These are phyloP conservation scores for Fusarium odoratissimum DNA, from an alignment of 2,329 filamentous ascomycete genomes.

Conservation along the genomic window DNA sequence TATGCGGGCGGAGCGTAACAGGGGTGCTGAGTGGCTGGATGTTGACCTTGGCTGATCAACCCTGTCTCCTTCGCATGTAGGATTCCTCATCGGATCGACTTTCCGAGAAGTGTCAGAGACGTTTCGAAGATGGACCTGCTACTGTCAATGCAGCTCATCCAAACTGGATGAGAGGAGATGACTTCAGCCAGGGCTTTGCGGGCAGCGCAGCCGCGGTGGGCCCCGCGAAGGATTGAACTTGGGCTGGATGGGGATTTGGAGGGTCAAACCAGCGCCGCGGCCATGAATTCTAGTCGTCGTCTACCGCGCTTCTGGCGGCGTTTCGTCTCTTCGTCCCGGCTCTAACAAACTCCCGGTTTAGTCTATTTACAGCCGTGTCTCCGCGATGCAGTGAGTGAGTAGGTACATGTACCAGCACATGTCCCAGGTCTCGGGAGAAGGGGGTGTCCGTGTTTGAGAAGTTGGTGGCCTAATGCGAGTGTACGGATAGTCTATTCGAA, in stretches of 20 bases:
- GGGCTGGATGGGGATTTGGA: slow-evolving; percentile 16
- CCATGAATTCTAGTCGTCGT: slow-evolving; percentile 32
- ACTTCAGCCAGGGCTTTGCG: slow-evolving; percentile 16
- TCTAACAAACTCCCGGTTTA: slow-evolving; percentile 20
- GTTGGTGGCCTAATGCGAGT: slow-evolving; percentile 28
- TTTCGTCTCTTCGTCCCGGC: slow-evolving; percentile 38
- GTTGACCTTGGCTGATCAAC: slow-evolving; percentile 15
- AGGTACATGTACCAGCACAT: background rate
- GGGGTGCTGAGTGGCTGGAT: slow-evolving; percentile 19
- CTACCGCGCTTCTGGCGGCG: slow-evolving; percentile 39
- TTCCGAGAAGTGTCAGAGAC: slow-evolving; percentile 35
- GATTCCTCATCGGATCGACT: slow-evolving; percentile 34
- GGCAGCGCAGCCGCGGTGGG: slow-evolving; percentile 25
- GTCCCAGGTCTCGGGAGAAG: slow-evolving; percentile 5
- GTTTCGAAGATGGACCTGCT: slow-evolving; percentile 25
- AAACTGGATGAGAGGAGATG: background rate
- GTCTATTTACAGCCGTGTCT: slow-evolving; percentile 37
- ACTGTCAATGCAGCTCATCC: slow-evolving; percentile 17
- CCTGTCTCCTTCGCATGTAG: slow-evolving; percentile 27
- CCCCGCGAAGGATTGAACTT: slow-evolving; percentile 6
- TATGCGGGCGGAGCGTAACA: slow-evolving; percentile 14
- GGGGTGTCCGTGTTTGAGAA: slow-evolving; percentile 36
- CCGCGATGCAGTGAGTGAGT: slow-evolving; percentile 15
- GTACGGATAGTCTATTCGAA: slow-evolving; percentile 6
- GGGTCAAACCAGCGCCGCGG: slow-evolving; percentile 15